Evolutionary conservation across 805 yeast species (phyloP), one percentile per base, ranked within the genome.

Genomic region (Kockiozyma suomiensis): DNA sequence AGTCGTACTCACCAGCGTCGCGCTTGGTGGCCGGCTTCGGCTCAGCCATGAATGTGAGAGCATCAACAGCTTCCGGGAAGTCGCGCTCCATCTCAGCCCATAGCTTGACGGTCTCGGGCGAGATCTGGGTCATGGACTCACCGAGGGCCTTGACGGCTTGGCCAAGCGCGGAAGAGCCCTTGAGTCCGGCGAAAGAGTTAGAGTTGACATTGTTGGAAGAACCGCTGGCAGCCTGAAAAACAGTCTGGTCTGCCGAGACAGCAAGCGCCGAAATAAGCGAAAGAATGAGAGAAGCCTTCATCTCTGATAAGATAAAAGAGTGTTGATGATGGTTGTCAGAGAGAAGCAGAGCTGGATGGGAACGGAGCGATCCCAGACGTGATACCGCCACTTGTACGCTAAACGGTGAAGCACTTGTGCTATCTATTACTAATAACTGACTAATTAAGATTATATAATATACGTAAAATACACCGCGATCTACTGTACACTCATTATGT

Each of bases 1-100:
- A 78, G 70, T 78, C 76, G 74, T 72, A 74, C 51, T 67, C 63
- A 57, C 57, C 59, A 63, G 55, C 76, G 65, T 37, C 70, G 64
- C 55, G 65, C 66, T 55, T 65, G 66, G 50, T 64, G 54, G 57
- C 68, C 48, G 65, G 68, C 65, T 63, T 60, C 23, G 66, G 66
- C 63, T 59, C 61, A 25, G 61, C 43, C 48, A 59, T 21, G 61
- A 59, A 54, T 15, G 63, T 55, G 49, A 68, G 56, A 50, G 63
- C 35, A 41, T 41, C 25, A 19, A 68, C 65, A 33, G 54, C 63
- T 10, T 68, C 65, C 32, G 69, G 69, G 63, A 54, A 67, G 35
- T 61, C 65, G 49, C 56, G 54, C 61, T 62, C 58, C 59, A 67
- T 63, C 59, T 65, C 68, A 21, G 66, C 59, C 70, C 70, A 68